Evolutionary conservation across 2,329 filamentous ascomycete species (phyloP), one percentile per base, ranked within the genome.

Genomic region (Apiospora koreana): DNA sequence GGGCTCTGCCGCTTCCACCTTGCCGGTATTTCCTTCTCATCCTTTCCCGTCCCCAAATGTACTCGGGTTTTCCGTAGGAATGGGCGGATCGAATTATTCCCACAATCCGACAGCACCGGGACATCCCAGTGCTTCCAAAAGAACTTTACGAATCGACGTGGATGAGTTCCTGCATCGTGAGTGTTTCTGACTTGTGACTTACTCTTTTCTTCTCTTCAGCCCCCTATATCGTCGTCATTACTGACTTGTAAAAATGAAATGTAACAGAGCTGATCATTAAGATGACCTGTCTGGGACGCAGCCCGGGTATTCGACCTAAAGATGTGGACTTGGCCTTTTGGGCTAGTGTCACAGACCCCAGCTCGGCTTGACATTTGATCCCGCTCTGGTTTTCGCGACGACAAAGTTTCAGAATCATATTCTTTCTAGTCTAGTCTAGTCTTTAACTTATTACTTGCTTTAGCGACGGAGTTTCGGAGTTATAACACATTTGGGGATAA

Each of bases 271-370:
- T 80, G 35, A 72, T 75, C 68, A 70, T 70, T 9, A 73, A 68
- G 65, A 70, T 70, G 12, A 76, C 75, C 4, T 80, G 78, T 54
- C 71, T 77, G 3, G 78, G 78, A 6, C 75, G 77, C 9, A 75
- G 76, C 3, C 76, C 78, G 2, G 75, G 76, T 2, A 79, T 79
- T 38, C 73, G 77, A 28, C 78, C 78, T 9, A 71, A 68, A 41
- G 77, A 79, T 68, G 74, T 80, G 16, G 74, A 76, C 16, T 48
- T 25, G 3, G 73, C 78, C 3, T 79, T 79, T 43, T 79, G 78
- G 77, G 73, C 73, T 43, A 73, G 78, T n/a, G 73, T 74, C 14
- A 48, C 64, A 9, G 35, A 71, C 73, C 65, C 54, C 72, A 3
- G 73, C n/a, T 10, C n/a, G 71, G 35, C 31, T n/a, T 62, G 54